A percentile compares a stretch with the other conserved stretches of the same genome.
phyloP scores from a whole-genome alignment of 495 filamentous ascomycete species.

The Glonium stellatum region DNA sequence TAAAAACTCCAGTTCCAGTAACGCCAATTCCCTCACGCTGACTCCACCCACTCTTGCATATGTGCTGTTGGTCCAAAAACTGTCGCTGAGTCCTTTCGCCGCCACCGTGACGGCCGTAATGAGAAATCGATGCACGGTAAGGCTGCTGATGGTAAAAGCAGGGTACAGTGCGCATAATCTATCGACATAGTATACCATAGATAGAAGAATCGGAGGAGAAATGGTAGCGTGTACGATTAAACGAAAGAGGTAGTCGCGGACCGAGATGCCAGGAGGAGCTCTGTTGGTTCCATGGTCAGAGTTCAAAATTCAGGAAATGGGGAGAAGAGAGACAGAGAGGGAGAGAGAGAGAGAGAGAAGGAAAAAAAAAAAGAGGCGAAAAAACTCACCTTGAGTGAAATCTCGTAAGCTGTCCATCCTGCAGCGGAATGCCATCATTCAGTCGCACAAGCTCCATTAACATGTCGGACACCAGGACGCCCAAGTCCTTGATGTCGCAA shows the following conservation, averaged over 20 bases:
- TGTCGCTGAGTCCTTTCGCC: slow-evolving; percentile 90
- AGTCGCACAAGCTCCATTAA: slow-evolving; percentile 85
- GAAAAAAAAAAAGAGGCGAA: too few relatives aligned
- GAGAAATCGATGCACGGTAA: slow-evolving; percentile 94
- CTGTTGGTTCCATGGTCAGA: slow-evolving; percentile 34
- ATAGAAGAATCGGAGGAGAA: slow-evolving; percentile 89
- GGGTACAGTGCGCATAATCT: slow-evolving; percentile 86
- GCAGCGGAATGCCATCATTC: slow-evolving; percentile 82
- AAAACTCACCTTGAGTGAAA: slow-evolving; percentile 87
- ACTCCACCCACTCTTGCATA: slow-evolving; percentile 93
- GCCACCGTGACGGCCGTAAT: slow-evolving; percentile 94
- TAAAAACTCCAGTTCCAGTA: slow-evolving; percentile 92
- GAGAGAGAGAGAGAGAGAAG: too few relatives aligned
- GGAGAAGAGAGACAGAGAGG: background rate
- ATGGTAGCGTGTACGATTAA: slow-evolving; percentile 91
- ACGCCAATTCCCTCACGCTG: slow-evolving; percentile 74
- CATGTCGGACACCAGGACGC: slow-evolving; percentile 89
- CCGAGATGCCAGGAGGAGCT: slow-evolving; percentile 88
- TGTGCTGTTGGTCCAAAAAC: slow-evolving; percentile 94
- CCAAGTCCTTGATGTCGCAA: slow-evolving; percentile 75
- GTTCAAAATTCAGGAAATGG: background rate
- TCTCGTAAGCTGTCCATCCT: slow-evolving; percentile 75
- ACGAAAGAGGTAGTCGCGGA: slow-evolving; percentile 84
- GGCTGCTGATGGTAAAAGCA: slow-evolving; percentile 85
- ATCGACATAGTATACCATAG: slow-evolving; percentile 99